phyloP scores from a whole-genome alignment of 257 asterid species.

The Scutellaria galericulata region DNA sequence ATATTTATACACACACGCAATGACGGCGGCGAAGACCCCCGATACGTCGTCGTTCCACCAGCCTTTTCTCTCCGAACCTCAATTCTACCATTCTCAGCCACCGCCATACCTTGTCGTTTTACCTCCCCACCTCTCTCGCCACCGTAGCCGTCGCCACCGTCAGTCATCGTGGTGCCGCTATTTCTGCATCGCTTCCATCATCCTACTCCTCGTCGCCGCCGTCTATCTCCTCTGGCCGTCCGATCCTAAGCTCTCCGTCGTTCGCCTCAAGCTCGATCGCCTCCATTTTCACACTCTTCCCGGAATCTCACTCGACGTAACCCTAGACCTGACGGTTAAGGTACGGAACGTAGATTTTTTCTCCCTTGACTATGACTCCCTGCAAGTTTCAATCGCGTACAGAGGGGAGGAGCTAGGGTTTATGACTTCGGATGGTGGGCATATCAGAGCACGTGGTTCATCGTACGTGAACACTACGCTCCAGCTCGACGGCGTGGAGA shows the following conservation, averaged over 20 bases:
- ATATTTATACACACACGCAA: slow-evolving; percentile 20
- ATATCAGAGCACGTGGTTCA: slow-evolving; percentile 59
- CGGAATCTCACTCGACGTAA: slow-evolving; percentile 55
- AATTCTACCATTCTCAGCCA: slow-evolving; percentile 34
- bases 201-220: slow-evolving; percentile 56
- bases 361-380: slow-evolving; percentile 61
- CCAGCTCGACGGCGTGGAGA: slow-evolving; percentile 59
- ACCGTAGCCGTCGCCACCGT: slow-evolving; percentile 46
- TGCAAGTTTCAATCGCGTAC: slow-evolving; percentile 60
- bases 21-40: slow-evolving; percentile 51
- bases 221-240: slow-evolving; percentile 77
- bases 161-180: slow-evolving; percentile 40
- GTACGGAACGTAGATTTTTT: slow-evolving; percentile 72
- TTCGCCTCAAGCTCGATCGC: slow-evolving; percentile 57
- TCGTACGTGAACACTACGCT: slow-evolving; percentile 72
- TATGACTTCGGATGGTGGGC: slow-evolving; percentile 62
- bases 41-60: slow-evolving; percentile 46
- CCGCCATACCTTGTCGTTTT: slow-evolving; percentile 55
- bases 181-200: slow-evolving; percentile 39
- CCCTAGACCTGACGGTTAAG: slow-evolving; percentile 64
- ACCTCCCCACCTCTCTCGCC: slow-evolving; percentile 51
- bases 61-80: slow-evolving; percentile 58
- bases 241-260: slow-evolving; percentile 70
- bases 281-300: slow-evolving; percentile 58
- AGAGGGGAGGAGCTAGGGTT: slow-evolving; percentile 71